Conservation (phyloP, 164 flowering plant species). For the Akebia trifoliata region DNA sequence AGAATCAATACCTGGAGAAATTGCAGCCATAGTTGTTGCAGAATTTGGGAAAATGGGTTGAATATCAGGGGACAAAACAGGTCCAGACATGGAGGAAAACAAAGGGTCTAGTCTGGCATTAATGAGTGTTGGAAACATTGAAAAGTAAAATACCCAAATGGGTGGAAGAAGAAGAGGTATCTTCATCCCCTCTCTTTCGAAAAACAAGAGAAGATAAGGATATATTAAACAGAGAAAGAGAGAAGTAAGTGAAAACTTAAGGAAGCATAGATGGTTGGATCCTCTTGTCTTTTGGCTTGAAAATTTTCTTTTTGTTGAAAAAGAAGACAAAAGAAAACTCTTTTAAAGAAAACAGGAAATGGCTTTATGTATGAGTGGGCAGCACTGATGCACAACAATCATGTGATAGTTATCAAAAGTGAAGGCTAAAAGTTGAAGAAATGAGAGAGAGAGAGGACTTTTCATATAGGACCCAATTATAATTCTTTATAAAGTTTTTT, state of each 20-base stretch:
- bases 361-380: not conserved
- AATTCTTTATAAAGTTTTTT: no score
- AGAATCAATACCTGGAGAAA: constrained; percentile 44
- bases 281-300: not conserved
- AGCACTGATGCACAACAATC: constrained; percentile 15
- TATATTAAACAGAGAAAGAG: not conserved
- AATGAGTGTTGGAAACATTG: constrained; percentile 2
- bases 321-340: constrained; percentile 3
- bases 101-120: constrained; percentile 23
- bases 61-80: constrained; percentile 18
- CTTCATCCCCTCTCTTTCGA: constrained; percentile 12
- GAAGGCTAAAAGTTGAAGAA: constrained; percentile 15
- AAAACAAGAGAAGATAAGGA: not conserved
- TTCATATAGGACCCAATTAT: no score
- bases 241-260: not conserved
- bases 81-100: constrained; percentile 18
- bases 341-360: not conserved
- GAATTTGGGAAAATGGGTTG: constrained; percentile 25
- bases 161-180: constrained; percentile 19
- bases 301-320: not conserved
- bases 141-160: constrained; percentile 17
- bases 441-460: no score
- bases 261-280: constrained; percentile 8
- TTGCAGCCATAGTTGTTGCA: constrained; percentile 33
- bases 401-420: constrained; percentile 29